These are phyloP conservation scores for Sporisorium exsertum DNA, from an alignment of 1,284 basidiomycete species.

Conservation along the genomic window DNA sequence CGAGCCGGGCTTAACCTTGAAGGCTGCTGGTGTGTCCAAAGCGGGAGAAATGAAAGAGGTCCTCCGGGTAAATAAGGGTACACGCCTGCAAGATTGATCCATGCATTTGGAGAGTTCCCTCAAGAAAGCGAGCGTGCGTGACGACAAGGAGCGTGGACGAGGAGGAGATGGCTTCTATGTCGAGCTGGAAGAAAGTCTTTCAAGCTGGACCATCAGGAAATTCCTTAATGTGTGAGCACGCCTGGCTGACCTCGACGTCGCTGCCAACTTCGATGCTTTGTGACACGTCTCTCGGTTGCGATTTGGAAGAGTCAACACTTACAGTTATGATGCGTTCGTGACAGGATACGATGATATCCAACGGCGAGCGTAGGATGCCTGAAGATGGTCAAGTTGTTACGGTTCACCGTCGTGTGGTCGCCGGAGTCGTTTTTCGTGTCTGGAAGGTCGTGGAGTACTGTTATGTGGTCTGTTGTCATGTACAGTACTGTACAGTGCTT, in stretches of 20 bases:
- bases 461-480: no score
- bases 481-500: no score
- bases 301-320: not conserved
- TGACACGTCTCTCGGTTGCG: no score
- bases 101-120: not conserved
- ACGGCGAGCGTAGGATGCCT: not conserved
- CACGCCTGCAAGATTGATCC: not conserved
- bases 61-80: not conserved
- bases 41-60: not conserved
- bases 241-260: not conserved
- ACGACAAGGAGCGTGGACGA: not conserved
- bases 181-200: not conserved
- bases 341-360: not conserved
- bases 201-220: not conserved
- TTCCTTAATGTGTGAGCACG: not conserved
- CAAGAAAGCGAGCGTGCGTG: not conserved
- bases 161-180: not conserved
- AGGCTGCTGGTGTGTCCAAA: not conserved
- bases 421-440: not conserved
- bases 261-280: not conserved
- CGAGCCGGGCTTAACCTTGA: not conserved
- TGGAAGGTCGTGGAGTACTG: no score
- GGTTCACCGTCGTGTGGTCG: not conserved
- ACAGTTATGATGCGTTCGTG: not conserved
- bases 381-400: not conserved